Percentiles rank a stretch among this genome's conserved stretches.
phyloP scores from a whole-genome alignment of 1,284 basidiomycete species.

The Irpex sp. region DNA sequence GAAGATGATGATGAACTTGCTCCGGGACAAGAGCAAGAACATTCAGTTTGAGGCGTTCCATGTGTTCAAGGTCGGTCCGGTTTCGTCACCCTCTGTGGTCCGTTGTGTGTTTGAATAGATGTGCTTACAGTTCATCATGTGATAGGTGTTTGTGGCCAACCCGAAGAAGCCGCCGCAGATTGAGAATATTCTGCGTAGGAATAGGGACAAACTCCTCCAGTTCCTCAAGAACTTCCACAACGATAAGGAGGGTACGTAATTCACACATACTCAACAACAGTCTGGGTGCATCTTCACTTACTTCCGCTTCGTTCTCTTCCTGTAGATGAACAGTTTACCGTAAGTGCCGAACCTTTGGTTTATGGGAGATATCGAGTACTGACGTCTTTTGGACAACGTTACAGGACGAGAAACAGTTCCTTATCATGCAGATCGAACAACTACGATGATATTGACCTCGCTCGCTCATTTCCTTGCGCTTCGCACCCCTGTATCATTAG shows the following conservation, averaged over 20 bases:
- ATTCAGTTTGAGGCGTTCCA: slow-evolving; percentile 99
- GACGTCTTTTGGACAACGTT: background rate
- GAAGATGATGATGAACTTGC: slow-evolving; percentile 99
- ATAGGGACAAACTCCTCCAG: slow-evolving; percentile 88
- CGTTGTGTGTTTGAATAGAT: background rate
- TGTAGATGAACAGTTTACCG: slow-evolving; percentile 90
- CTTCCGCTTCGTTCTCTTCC: background rate
- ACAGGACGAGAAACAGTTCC: slow-evolving; percentile 94
- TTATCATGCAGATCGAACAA: slow-evolving; percentile 85
- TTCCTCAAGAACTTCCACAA: slow-evolving; percentile 97
- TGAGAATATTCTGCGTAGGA: slow-evolving; percentile 85
- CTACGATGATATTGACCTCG: slow-evolving; percentile 39
- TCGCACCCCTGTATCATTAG: background rate
- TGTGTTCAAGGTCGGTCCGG: slow-evolving; percentile 87
- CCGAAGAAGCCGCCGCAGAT: slow-evolving; percentile 98
- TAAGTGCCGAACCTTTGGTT: slow-evolving; percentile 26
- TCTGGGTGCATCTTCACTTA: background rate
- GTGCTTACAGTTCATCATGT: background rate
- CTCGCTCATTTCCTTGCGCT: background rate
- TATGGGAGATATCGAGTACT: no score
- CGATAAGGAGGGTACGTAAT: slow-evolving; percentile 84
- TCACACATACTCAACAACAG: background rate
- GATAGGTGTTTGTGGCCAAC: slow-evolving; percentile 95
- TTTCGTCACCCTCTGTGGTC: background rate
- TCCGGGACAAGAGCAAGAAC: slow-evolving; percentile 97